phyloP scores from a whole-genome alignment of 805 yeast genomes.

The Saturnispora quitensis region DNA sequence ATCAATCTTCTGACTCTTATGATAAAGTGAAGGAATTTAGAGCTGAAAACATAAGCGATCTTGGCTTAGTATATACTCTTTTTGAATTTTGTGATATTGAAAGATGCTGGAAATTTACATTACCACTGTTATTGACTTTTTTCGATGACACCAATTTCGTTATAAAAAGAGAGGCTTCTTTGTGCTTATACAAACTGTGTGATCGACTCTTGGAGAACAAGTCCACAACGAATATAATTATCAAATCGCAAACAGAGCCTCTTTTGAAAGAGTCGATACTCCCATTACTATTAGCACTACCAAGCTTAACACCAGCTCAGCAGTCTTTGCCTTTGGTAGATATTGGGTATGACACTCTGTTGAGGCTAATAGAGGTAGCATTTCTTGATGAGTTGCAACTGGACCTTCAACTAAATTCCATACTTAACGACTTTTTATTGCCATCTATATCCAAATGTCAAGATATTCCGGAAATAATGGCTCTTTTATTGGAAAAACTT shows the following conservation, averaged over 20 bases:
- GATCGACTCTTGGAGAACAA: constrained; percentile 1
- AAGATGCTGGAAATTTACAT: constrained; percentile 19
- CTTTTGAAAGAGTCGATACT: constrained; percentile 19
- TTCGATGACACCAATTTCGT: constrained; percentile 24
- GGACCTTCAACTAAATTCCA: constrained; percentile 12
- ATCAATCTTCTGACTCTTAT: constrained; percentile 9
- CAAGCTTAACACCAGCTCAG: constrained; percentile 21
- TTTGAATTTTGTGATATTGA: constrained; percentile 11
- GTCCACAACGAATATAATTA: constrained; percentile 14
- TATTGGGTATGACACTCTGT: constrained; percentile 17
- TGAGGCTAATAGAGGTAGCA: constrained; percentile 12
- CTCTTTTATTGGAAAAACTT: constrained; percentile 12
- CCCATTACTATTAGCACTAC: constrained; percentile 24
- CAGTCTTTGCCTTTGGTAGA: constrained; percentile 17
- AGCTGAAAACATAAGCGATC: constrained; percentile 6
- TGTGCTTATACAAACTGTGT: constrained; percentile 6
- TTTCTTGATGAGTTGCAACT: constrained; percentile 7
- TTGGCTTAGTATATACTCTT: constrained; percentile 7
- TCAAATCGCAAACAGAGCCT: constrained; percentile 17
- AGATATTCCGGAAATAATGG: constrained; percentile 20
- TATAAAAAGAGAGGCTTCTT: constrained; percentile 20
- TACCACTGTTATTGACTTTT: constrained; percentile 21
- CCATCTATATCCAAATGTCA: constrained; percentile 21
- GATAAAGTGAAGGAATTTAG: constrained; percentile 18
- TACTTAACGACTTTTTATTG: constrained; percentile 22